phyloP scores from a whole-genome alignment of 2,329 filamentous ascomycete species.

The Pseudopyrenochaeta lycopersici region DNA sequence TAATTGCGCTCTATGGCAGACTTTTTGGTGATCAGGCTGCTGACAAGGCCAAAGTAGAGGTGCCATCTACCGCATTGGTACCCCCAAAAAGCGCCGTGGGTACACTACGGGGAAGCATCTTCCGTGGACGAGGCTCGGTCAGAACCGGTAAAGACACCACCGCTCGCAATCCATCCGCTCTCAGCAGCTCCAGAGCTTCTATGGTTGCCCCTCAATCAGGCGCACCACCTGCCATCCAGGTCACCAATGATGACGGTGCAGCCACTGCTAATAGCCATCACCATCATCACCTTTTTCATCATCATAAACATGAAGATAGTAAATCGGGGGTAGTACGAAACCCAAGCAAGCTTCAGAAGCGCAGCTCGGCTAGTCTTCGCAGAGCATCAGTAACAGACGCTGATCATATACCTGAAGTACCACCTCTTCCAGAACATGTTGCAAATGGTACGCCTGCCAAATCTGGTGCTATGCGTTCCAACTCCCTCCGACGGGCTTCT shows the following conservation, averaged over 20 bases:
- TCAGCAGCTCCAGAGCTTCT: constrained; percentile 33
- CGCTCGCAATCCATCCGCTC: constrained; percentile 33
- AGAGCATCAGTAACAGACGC: constrained; percentile 32
- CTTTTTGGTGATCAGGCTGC: constrained; percentile 73
- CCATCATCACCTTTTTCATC: constrained; percentile 42
- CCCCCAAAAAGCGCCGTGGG: constrained; percentile 69
- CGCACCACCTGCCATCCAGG: constrained; percentile 74
- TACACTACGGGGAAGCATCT: constrained; percentile 79
- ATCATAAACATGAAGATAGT: constrained; percentile 46
- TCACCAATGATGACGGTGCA: constrained; percentile 70
- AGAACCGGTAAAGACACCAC: constrained; percentile 26
- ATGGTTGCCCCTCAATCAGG: constrained; percentile 39
- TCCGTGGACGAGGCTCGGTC: constrained; percentile 61
- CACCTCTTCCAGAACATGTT: constrained; percentile 30
- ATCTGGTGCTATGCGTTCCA: constrained; percentile 16
- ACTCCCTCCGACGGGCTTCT: constrained; percentile 29
- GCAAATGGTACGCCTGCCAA: constrained; percentile 26
- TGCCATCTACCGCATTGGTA: constrained; percentile 59
- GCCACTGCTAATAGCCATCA: constrained; percentile 47
- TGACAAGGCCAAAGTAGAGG: constrained; percentile 47
- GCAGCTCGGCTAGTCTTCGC: constrained; percentile 49
- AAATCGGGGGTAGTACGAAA: constrained; percentile 47
- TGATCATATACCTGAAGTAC: constrained; percentile 30
- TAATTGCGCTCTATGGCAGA: constrained; percentile 81
- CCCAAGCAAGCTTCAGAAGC: constrained; percentile 51